Base-by-base conservation (phyloP, 768 basidiomycete genomes). In the Hebeloma cylindrosporum region DNA sequence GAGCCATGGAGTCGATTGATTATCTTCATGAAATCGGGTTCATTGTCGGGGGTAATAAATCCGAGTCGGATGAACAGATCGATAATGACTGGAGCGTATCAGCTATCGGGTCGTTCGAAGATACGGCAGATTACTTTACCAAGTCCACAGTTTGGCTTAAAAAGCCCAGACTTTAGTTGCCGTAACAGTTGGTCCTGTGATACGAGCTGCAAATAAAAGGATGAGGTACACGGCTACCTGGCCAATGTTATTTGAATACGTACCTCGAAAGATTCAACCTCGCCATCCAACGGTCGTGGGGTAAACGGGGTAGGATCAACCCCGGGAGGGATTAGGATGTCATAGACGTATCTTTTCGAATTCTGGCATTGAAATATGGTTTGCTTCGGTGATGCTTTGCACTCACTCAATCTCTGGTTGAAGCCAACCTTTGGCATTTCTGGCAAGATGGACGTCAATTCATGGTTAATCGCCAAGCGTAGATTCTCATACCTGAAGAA, bases 191-290 rank as follows among this genome's bases (percentile, higher is more conserved):
- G 74, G 1, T 75, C 71, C 30, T 92, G 66, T 2, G 78, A 63
- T 31, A 92, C 69, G 17, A 95, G 71, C 90, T 94, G 41, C n/a
- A 20, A 4, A 40, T 33, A 4, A 23, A 6, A 17, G n/a, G 20
- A 1, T 32, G 29, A 20, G 32, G 25, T 26, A 26, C 40, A 33
- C 5, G 27, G 5, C 10, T 22, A 2, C 13, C 9, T 3, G 4
- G 7, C 16, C 4, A 30, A 47, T 32, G 9, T 7, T n/a, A 11
- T 6, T 43, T 22, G 4, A 38, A 37, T 8, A 26, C 52, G 34
- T 43, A 93, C 93, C 70, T 92, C 81, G 54, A 99, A 99, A 1
- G 78, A 84, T 60, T 96, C 93, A 2, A 96, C 96, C 60, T 99
- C 96, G 18, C 91, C 93, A 53, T 99, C 96, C 16, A 79, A 71